Base-by-base conservation (phyloP, 2,329 filamentous ascomycete genomes). In the Colletotrichum cereale region DNA sequence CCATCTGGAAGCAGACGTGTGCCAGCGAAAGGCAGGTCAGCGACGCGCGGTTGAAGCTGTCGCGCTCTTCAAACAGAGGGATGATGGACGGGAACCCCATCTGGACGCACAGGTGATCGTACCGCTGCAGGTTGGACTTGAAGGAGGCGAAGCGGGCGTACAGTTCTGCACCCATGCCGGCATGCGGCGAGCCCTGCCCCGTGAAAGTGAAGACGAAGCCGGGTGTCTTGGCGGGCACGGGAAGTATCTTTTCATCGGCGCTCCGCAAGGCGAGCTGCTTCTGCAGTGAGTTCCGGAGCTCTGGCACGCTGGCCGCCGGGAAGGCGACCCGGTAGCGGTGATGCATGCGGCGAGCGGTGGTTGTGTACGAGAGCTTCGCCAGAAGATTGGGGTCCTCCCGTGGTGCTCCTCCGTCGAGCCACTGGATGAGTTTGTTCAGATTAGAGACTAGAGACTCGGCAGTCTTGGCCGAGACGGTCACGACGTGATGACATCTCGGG, bases 291-390 rank as follows among this genome's bases (percentile, higher is more conserved):
- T 44, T n/a, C 7, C 7, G 29, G 3, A 62, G 44, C 70, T 86
- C 84, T 0, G 75, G 62, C 3, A 86, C 73, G 62, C 81, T 80
- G 14, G 79, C 76, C 0, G 82, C 85, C 3, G 82, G 78, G 53
- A 87, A 82, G 40, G 83, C 85, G 76, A 88, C 82, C 62, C 60
- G 71, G 60, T 66, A 66, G 14, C 61, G 48, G 81, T 80, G 57
- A 67, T 91, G 90, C 21, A 89, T 86, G 47, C 87, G 86, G 26
- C 91, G 86, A n/a, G 92, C 92, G 2, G 91, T 93, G 0, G 89
- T 90, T 0, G 90, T 91, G 79, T 93, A 93, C 0, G 91, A 87
- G 1, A 93, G 80, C 70, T 88, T 83, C 2, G 86, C 82, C 16
- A 92, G 77, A 0, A 87, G 86, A 1, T 85, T 84, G 5, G 87